Percentiles rank a stretch among this genome's conserved stretches.
Conservation (phyloP, 176 grass and related monocot species). For the Rhynchospora breviuscula region DNA sequence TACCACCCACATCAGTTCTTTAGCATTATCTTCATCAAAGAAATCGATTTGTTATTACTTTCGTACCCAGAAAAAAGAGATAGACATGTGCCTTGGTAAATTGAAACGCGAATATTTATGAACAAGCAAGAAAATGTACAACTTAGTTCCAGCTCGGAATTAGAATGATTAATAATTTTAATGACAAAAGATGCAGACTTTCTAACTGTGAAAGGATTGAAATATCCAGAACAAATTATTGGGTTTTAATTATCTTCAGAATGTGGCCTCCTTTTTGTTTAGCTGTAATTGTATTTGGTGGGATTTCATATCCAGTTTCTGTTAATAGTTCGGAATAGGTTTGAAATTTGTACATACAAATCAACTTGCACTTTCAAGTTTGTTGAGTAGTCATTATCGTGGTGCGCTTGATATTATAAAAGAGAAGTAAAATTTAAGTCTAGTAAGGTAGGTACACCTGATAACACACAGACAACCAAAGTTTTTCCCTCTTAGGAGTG, state of each 20-base stretch:
- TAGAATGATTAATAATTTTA: background rate
- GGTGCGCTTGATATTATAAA: slow-evolving; percentile 8
- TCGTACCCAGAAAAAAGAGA: background rate
- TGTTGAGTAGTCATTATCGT: slow-evolving; percentile 15
- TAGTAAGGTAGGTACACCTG: slow-evolving; percentile 15
- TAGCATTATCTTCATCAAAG: background rate
- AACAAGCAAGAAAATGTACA: background rate
- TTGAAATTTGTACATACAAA: slow-evolving; percentile 14
- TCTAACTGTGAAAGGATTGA: background rate
- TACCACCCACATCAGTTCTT: background rate
- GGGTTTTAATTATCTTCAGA: background rate
- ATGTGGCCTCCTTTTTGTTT: background rate
- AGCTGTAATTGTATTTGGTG: background rate
- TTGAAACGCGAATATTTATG: background rate
- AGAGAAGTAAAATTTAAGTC: slow-evolving; percentile 25
- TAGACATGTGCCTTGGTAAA: background rate
- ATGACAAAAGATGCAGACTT: background rate
- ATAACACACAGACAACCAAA: slow-evolving; percentile 9
- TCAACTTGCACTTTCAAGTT: background rate
- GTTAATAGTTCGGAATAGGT: slow-evolving; percentile 3
- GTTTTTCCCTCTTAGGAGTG: slow-evolving; percentile 20
- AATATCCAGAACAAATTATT: background rate
- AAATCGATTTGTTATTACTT: background rate
- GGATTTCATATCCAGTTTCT: slow-evolving; percentile 7
- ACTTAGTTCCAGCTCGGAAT: background rate